These are phyloP conservation scores for Claviceps paspali DNA, from an alignment of 2,329 filamentous ascomycete species.

Conservation along the genomic window DNA sequence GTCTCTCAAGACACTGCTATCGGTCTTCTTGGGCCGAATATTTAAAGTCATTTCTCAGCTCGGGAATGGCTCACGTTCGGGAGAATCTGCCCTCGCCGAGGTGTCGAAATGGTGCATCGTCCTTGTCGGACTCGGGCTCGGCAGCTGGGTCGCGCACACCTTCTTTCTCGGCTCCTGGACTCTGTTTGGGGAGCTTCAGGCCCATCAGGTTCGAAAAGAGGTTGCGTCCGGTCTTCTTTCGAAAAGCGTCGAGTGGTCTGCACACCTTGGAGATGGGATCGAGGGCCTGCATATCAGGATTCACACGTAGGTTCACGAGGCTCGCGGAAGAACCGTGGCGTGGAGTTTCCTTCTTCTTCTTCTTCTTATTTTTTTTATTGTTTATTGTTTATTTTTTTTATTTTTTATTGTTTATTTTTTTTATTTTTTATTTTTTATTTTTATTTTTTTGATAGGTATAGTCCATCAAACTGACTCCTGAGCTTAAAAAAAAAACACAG, in stretches of 20 bases:
- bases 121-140: slow-evolving; percentile 46
- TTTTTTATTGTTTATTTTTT: too few species aligned
- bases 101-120: slow-evolving; percentile 47
- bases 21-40: slow-evolving; percentile 58
- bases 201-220: slow-evolving; percentile 43
- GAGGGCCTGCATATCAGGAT: slow-evolving; percentile 55
- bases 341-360: too few species aligned
- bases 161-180: slow-evolving; percentile 58
- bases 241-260: slow-evolving; percentile 72
- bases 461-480: background rate
- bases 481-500: slow-evolving; percentile 38
- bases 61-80: slow-evolving; percentile 36
- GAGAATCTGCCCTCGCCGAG: slow-evolving; percentile 34
- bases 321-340: background rate
- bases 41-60: slow-evolving; percentile 58
- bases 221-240: slow-evolving; percentile 56
- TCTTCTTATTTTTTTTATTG: too few species aligned
- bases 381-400: too few species aligned
- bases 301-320: slow-evolving; percentile 45
- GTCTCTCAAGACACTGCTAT: slow-evolving; percentile 46
- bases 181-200: slow-evolving; percentile 68
- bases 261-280: slow-evolving; percentile 54
- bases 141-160: slow-evolving; percentile 52
- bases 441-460: too few species aligned
- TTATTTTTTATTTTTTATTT: too few species aligned